phyloP scores from a whole-genome alignment of 441 rosid genomes.

The Breynia disticha region DNA sequence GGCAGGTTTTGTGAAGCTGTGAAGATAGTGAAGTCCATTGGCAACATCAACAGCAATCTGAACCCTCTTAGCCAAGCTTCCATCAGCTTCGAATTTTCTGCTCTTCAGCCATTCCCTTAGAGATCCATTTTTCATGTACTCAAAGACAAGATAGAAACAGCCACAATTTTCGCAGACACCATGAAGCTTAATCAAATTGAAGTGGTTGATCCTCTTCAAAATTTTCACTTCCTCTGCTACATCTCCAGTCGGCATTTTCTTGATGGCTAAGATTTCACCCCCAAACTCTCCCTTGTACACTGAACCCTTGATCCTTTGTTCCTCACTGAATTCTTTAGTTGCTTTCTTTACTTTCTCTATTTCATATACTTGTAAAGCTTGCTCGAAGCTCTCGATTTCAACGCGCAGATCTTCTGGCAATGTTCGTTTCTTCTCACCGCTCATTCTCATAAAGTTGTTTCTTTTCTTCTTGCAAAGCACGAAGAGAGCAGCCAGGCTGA shows the following conservation, averaged over 20 bases:
- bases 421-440: neutral
- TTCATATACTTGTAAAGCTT: constrained; percentile 23
- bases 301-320: constrained; percentile 28
- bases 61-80: constrained; percentile 25
- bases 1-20: constrained; percentile 41
- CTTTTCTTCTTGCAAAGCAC: constrained; percentile 15
- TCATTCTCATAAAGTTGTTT: neutral
- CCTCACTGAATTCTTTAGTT: constrained; percentile 28
- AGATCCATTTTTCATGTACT: constrained; percentile 37
- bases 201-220: constrained; percentile 36
- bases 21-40: constrained; percentile 45
- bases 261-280: constrained; percentile 28
- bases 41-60: constrained; percentile 46
- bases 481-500: constrained; percentile 11
- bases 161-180: constrained; percentile 31
- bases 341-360: constrained; percentile 28
- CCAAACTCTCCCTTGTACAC: constrained; percentile 30
- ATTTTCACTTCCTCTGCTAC: constrained; percentile 37
- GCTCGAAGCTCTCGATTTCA: constrained; percentile 37
- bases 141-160: constrained; percentile 30
- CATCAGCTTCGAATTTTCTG: constrained; percentile 7
- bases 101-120: constrained; percentile 29
- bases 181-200: constrained; percentile 35
- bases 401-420: constrained; percentile 25
- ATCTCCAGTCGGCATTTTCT: constrained; percentile 19